These are phyloP conservation scores for Daphne laureola DNA, from an alignment of 441 rosid genomes.

Conservation along the genomic window DNA sequence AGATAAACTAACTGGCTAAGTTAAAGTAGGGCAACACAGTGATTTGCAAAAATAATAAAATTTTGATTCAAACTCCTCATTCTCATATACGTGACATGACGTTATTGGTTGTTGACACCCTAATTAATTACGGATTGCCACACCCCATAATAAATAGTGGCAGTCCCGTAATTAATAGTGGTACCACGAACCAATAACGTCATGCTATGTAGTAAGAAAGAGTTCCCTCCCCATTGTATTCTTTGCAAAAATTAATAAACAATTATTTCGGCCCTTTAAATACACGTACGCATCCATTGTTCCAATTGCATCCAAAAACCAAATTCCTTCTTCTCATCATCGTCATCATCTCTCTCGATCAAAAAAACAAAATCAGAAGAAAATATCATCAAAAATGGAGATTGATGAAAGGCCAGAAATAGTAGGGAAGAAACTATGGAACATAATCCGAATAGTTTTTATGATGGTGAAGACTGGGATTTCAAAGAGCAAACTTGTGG, in stretches of 20 bases:
- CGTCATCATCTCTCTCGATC: slow-evolving; percentile 7
- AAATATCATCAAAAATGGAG: slow-evolving; percentile 14
- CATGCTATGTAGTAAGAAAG: no score
- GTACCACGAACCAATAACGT: no score
- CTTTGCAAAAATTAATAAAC: slow-evolving; percentile 20
- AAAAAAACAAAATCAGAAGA: not conserved
- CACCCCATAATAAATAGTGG: no score
- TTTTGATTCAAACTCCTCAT: no score
- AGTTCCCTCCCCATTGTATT: no score
- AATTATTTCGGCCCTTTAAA: slow-evolving; percentile 29
- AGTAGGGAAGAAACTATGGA: slow-evolving; percentile 55
- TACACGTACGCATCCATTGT: slow-evolving; percentile 14
- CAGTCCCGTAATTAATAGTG: no score
- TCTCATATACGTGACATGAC: no score
- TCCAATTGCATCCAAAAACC: slow-evolving; percentile 7
- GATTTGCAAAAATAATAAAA: no score
- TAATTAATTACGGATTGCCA: no score
- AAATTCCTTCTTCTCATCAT: not conserved
- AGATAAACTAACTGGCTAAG: no score
- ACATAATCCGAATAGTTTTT: slow-evolving; percentile 35
- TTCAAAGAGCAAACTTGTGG: slow-evolving; percentile 48
- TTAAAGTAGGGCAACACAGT: no score
- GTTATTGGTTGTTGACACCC: no score
- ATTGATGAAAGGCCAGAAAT: slow-evolving; percentile 31
- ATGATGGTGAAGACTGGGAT: slow-evolving; percentile 59